A percentile compares a stretch with the other conserved stretches of the same genome.
These are phyloP conservation scores for Verticillium nonalfalfae DNA, from an alignment of 2,329 filamentous ascomycete species.

Conservation along the genomic window DNA sequence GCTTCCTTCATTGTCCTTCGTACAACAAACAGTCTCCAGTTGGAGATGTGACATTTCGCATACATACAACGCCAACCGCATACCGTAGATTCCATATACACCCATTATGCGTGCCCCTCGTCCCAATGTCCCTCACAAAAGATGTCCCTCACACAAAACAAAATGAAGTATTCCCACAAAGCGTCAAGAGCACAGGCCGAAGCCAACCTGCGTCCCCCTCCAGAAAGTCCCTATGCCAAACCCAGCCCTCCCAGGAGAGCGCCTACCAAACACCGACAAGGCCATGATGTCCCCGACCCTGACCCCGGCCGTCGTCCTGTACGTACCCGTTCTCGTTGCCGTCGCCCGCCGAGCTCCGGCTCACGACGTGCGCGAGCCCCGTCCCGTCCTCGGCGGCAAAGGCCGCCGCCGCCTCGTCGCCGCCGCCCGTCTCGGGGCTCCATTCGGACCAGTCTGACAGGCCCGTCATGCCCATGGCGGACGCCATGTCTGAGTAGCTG, in stretches of 20 bases:
- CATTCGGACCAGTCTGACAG: constrained; percentile 5
- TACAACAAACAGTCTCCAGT: background rate
- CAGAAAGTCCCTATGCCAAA: too few species aligned
- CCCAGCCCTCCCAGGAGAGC: too few species aligned
- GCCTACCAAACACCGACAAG: constrained; percentile 10
- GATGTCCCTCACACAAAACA: too few species aligned
- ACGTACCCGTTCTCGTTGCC: constrained; percentile 1
- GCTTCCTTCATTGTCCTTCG: too few species aligned
- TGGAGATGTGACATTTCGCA: background rate
- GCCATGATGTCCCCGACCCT: constrained; percentile 5
- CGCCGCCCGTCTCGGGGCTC: constrained; percentile 8
- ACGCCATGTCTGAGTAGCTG: constrained; percentile 2
- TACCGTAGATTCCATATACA: background rate
- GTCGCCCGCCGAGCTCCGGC: background rate
- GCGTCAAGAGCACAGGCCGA: too few species aligned
- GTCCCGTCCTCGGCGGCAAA: constrained; percentile 3
- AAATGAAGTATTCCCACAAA: too few species aligned
- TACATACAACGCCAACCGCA: background rate
- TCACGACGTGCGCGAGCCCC: background rate
- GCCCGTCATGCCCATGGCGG: constrained; percentile 6
- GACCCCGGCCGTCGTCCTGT: background rate
- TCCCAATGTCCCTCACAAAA: background rate
- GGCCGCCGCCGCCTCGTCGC: constrained; percentile 2
- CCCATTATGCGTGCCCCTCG: background rate
- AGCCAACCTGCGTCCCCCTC: too few species aligned